phyloP scores from a whole-genome alignment of 345 rosid species.

The Brassica carinata region DNA sequence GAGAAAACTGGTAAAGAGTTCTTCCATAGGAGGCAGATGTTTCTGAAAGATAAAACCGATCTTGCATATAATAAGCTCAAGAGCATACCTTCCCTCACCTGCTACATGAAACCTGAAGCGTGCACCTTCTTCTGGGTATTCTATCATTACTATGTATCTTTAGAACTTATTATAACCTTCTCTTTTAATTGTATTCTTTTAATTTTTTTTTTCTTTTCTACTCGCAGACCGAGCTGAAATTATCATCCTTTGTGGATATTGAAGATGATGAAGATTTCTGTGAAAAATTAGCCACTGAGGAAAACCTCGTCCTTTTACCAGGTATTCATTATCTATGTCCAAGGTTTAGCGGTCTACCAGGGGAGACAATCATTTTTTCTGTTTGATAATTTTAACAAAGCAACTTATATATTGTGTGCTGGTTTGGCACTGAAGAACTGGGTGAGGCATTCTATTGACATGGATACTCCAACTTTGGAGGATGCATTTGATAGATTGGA shows the following conservation, averaged over 20 bases:
- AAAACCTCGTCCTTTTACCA: constrained; percentile 29
- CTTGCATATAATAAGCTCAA: constrained; percentile 45
- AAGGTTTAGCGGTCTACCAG: too few relatives aligned
- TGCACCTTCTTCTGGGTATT: constrained; percentile 71
- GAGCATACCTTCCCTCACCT: constrained; percentile 57
- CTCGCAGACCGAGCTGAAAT: constrained; percentile 8
- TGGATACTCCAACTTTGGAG: constrained; percentile 19
- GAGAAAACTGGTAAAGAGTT: constrained; percentile 61
- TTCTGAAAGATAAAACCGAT: constrained; percentile 49
- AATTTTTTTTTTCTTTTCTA: background rate
- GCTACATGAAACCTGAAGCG: constrained; percentile 58
- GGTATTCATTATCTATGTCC: constrained; percentile 11
- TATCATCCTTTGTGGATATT: background rate
- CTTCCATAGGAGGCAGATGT: constrained; percentile 42
- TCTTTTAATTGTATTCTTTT: background rate
- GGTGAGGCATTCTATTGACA: constrained; percentile 33
- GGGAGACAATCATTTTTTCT: too few relatives aligned
- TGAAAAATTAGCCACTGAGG: constrained; percentile 32
- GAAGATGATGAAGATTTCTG: constrained; percentile 30
- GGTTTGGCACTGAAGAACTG: constrained; percentile 24
- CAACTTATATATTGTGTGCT: background rate
- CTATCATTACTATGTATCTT: background rate
- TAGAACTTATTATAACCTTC: background rate
- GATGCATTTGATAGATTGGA: constrained; percentile 30
- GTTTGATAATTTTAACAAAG: too few relatives aligned